Base-by-base conservation (phyloP, 169 alveolate genomes). In the Theileria sp. region DNA sequence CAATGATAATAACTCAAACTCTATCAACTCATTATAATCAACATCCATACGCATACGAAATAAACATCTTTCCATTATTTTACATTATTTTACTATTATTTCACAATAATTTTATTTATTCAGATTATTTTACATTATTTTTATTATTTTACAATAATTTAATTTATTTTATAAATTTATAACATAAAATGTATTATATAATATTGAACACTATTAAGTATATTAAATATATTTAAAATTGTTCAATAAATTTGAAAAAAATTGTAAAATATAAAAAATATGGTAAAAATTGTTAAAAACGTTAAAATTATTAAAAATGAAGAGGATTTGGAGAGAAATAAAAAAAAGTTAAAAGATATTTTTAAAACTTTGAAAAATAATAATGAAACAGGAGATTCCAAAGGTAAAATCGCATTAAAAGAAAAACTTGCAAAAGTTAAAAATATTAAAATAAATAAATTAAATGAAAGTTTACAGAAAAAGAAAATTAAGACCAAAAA, bases 1-100 rank as follows among this genome's bases (percentile, higher is more conserved):
- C 32, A 66, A 2, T 12, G 88, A 61, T 76, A 72, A 81, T 58
- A 82, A 65, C 61, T 82, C 88, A 28, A 76, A 68, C 68, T 82
- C 86, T 58, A 82, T 82, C 34, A 82, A 72, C 32, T 82, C 88
- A 54, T 82, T 74, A 73, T 82, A 82, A 51, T 82, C 88, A 17
- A 64, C 61, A 66, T 82, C 76, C 75, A 76, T 3, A 10, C 79
- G 58, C 88, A 82, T 82, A 83, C 88, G 77, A 73, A 82, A 82
- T 54, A 82, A 71, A 32, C 66, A 34, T 60, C 86, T 56, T 50
- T 34, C 75, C 88, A 82, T 82, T 44, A 44, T 44, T 28, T 44
- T 44, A 44, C 54, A 44, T 8, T 44, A 44, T 44, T 44, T 44
- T 13, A 44, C 17, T 36, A 44, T 8, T 61, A 61, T 61, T 10